Percentiles rank a stretch among this genome's conserved stretches.
Conservation (phyloP, 768 basidiomycete genomes). For the Trametes cubensis region DNA sequence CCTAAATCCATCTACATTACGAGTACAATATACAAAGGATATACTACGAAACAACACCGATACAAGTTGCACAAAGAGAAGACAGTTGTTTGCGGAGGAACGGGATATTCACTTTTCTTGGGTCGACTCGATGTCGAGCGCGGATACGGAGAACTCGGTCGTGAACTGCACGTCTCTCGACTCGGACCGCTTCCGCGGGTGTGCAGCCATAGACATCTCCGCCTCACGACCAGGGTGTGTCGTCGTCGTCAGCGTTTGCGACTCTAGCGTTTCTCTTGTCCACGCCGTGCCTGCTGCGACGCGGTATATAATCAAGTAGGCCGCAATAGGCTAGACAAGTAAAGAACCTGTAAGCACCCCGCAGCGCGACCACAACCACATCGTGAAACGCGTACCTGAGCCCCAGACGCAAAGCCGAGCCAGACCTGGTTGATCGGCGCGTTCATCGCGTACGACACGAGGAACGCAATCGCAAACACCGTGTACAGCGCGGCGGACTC, state of each 20-base stretch:
- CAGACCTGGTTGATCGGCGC: conserved; percentile 29
- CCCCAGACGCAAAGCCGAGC: conserved; percentile 20
- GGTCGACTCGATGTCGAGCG: conserved; percentile 8
- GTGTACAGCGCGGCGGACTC: conserved; percentile 35
- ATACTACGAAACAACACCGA: no score
- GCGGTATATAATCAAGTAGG: conserved; percentile 33
- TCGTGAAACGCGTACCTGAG: conserved; percentile 22
- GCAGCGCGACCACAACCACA: neutral
- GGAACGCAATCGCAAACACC: conserved; percentile 30
- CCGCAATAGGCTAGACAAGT: conserved; percentile 24
- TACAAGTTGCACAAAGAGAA: no score
- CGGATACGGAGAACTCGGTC: conserved; percentile 9
- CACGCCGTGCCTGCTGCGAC: conserved; percentile 29
- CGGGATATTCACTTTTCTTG: conserved; percentile 2
- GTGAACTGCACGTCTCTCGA: conserved; percentile 11
- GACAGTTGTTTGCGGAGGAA: no score
- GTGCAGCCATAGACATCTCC: no score
- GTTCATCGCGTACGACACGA: conserved; percentile 32
- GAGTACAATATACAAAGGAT: no score
- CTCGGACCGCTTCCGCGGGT: neutral
- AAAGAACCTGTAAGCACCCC: neutral
- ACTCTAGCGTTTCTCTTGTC: conserved; percentile 18
- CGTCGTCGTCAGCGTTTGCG: conserved; percentile 11
- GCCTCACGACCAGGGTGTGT: no score
- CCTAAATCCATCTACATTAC: no score